Conservation (phyloP, 805 yeast species). For the Lipomyces spencermartinsiae region DNA sequence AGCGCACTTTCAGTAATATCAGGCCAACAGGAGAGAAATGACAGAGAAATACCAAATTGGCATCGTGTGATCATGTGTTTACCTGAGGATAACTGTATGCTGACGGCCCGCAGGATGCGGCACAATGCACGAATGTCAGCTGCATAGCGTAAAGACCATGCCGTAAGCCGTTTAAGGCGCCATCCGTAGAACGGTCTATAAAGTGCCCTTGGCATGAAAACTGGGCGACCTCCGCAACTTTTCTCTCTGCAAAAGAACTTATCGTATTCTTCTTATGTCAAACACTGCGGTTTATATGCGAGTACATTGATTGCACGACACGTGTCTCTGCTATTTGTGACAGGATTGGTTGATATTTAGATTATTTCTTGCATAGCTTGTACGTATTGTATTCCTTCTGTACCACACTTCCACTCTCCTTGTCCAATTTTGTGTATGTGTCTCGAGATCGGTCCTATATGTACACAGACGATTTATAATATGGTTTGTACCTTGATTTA, state of each 20-base stretch:
- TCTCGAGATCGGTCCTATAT: neutral
- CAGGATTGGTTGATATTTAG: constrained; percentile 2
- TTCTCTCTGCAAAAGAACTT: neutral
- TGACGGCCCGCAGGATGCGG: neutral
- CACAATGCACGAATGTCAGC: neutral
- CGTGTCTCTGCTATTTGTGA: constrained; percentile 4
- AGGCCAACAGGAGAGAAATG: too few relatives aligned
- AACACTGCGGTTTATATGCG: neutral
- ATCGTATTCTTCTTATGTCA: neutral
- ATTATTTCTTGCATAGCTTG: neutral
- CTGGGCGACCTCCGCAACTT: neutral
- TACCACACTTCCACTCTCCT: neutral
- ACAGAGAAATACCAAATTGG: too few relatives aligned
- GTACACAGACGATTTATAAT: neutral
- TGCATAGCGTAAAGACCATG: neutral
- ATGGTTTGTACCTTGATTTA: neutral
- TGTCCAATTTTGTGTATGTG: neutral
- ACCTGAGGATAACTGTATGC: too few relatives aligned
- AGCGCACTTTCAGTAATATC: too few relatives aligned
- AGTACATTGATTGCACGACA: neutral
- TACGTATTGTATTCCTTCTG: constrained; percentile 1
- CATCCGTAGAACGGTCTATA: neutral
- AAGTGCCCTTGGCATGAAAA: neutral
- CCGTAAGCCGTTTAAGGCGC: neutral
- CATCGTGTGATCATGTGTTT: too few relatives aligned